These are phyloP conservation scores for Taiwanofungus camphoratus DNA, from an alignment of 1,284 basidiomycete species.

Conservation along the genomic window DNA sequence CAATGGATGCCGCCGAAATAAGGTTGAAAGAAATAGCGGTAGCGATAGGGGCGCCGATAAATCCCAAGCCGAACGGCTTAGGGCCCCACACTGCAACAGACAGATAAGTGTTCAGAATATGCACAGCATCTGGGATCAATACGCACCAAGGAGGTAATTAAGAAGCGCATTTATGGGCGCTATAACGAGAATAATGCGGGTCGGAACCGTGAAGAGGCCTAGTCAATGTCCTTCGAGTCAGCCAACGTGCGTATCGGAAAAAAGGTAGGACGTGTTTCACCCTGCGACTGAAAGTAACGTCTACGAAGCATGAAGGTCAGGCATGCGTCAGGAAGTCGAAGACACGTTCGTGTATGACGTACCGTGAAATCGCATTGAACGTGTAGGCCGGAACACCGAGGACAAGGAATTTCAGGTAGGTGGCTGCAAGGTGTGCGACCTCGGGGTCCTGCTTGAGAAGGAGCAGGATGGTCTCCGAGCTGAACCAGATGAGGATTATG, in stretches of 20 bases:
- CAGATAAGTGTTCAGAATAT: not conserved
- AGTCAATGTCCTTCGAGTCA: constrained; percentile 1
- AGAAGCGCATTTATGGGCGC: constrained; percentile 85
- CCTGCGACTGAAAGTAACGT: constrained; percentile 90
- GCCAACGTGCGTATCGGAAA: too few species aligned
- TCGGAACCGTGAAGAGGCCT: constrained; percentile 85
- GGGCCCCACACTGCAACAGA: constrained; percentile 76
- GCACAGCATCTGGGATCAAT: not conserved
- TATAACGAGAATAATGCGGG: constrained; percentile 77
- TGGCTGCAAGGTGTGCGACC: constrained; percentile 73
- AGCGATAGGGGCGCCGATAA: constrained; percentile 89
- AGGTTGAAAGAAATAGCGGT: constrained; percentile 88
- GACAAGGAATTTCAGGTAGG: constrained; percentile 75
- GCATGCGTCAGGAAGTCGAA: constrained; percentile 19
- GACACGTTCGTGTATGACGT: constrained; percentile 14
- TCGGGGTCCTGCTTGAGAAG: constrained; percentile 80
- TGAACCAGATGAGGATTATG: constrained; percentile 70
- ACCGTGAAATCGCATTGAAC: constrained; percentile 68
- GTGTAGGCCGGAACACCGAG: constrained; percentile 88
- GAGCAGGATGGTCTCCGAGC: constrained; percentile 75
- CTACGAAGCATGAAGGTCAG: constrained; percentile 20
- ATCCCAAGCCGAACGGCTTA: constrained; percentile 72
- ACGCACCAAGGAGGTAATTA: constrained; percentile 75
- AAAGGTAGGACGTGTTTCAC: constrained; percentile 25
- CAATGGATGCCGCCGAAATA: constrained; percentile 60